These are phyloP conservation scores for Sclerotinia spermophila DNA, from an alignment of 2,329 filamentous ascomycete species.

Conservation along the genomic window DNA sequence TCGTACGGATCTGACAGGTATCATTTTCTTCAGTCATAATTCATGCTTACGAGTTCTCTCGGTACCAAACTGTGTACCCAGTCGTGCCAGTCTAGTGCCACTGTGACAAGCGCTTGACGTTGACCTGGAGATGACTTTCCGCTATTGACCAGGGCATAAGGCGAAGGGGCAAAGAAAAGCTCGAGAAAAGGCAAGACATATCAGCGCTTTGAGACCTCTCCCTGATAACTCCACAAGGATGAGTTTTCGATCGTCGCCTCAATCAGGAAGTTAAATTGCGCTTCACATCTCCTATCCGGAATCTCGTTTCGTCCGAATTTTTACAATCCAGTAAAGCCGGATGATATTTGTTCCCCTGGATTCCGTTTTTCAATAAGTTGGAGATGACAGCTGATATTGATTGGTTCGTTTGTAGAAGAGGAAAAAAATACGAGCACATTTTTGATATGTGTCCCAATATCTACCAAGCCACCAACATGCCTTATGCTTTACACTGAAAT, in stretches of 20 bases:
- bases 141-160: background rate
- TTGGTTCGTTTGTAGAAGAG: background rate
- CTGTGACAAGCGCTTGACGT: constrained; percentile 8
- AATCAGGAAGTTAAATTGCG: constrained; percentile 10
- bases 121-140: background rate
- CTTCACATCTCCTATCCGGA: background rate
- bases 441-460: constrained; percentile 6
- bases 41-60: constrained; percentile 1
- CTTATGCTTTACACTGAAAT: background rate
- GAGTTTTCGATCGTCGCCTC: constrained; percentile 7
- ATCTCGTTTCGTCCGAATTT: constrained; percentile 5
- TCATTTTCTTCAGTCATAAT: background rate
- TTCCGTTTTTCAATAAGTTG: background rate
- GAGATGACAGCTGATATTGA: background rate
- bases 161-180: background rate
- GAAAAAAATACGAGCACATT: background rate
- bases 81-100: background rate
- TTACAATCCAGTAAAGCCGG: background rate
- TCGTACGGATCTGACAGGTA: background rate
- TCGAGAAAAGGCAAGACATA: background rate
- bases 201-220: constrained; percentile 2
- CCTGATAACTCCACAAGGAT: constrained; percentile 8
- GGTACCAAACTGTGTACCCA: background rate
- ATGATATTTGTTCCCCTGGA: background rate
- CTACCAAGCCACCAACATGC: constrained; percentile 14